Conservation (phyloP, 2,329 filamentous ascomycete species). For the Trichoderma asperellum region DNA sequence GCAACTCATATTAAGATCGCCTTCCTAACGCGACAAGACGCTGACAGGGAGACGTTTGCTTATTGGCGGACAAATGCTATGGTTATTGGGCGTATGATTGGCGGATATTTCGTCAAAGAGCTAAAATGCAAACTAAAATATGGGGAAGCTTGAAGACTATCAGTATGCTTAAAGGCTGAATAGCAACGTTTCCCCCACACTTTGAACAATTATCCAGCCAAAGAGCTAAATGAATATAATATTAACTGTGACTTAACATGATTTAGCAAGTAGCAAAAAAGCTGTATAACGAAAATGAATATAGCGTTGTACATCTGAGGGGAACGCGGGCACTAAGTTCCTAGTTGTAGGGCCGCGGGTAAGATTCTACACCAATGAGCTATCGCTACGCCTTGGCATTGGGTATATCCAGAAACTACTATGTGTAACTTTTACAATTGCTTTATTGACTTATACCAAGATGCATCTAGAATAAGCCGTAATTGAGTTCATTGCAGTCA, state of each 20-base stretch:
- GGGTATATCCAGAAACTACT: neutral
- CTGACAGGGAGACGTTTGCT: neutral
- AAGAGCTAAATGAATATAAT: neutral
- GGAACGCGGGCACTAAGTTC: neutral
- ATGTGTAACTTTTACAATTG: neutral
- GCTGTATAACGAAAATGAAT: neutral
- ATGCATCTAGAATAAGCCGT: neutral
- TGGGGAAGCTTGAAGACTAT: slow-evolving; percentile 3
- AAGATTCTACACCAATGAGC: slow-evolving; percentile 23
- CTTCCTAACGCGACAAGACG: slow-evolving; percentile 1
- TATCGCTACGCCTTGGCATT: neutral
- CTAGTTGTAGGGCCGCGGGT: neutral
- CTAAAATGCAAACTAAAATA: slow-evolving; percentile 15
- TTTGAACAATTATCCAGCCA: neutral
- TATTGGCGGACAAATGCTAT: slow-evolving; percentile 24
- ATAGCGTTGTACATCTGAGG: neutral
- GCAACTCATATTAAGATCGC: slow-evolving; percentile 13
- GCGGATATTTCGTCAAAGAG: slow-evolving; percentile 20
- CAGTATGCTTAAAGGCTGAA: slow-evolving; percentile 5
- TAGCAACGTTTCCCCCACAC: slow-evolving; percentile 7
- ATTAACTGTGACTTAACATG: neutral
- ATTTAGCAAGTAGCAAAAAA: neutral
- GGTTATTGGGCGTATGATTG: slow-evolving; percentile 15
- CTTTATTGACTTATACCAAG: neutral
- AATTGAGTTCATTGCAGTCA: neutral